Base-by-base conservation (phyloP, 352 stramenopile genomes). In the Phytopythium vexans region DNA sequence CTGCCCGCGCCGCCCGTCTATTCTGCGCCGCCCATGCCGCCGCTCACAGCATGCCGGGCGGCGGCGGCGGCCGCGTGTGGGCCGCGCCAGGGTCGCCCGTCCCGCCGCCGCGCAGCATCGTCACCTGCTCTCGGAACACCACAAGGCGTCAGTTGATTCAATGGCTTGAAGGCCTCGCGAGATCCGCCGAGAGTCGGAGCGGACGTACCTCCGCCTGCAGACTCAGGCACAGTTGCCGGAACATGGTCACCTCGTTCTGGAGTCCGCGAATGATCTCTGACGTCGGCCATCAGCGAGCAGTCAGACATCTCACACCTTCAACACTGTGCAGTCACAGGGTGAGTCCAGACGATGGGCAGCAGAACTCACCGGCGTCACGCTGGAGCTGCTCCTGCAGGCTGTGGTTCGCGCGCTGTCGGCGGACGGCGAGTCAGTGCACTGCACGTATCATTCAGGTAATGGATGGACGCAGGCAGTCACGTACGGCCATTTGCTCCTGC, bases 211-310 rank as follows among this genome's bases (percentile, higher is more conserved):
- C 77, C 32, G 72, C 57, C 64, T 92, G 82, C 38, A 90, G 69
- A 54, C 80, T 90, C 44, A 90, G 60, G 60, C 82, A 92, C 75
- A 92, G 88, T 56, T 90, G 75, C 42, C 77, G 79, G 54, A 90
- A 90, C 76, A 92, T 88, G 32, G 77, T 62, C 52, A 90, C 74
- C 66, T 92, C 82, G 62, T 90, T 86, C 64, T 88, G 77, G 34
- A 92, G 70, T 2, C 73, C 58, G 12, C 47, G 69, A 54, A 89
- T 83, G 44, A 89, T 75, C 40, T 83, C 79, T 85, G 52, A 38
- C 51, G 44, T 40, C 50, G 16, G 52, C 39, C 1, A 42, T 27
- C 49, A 68, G 41, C 60, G 56, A 56, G 41, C 38, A 31, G 45
- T 60, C 34, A 60, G 64, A 41, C 11, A 49, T 7, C 12, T n/a